These are phyloP conservation scores for Diplodia intermedia DNA, from an alignment of 2,329 filamentous ascomycete genomes.

Conservation along the genomic window DNA sequence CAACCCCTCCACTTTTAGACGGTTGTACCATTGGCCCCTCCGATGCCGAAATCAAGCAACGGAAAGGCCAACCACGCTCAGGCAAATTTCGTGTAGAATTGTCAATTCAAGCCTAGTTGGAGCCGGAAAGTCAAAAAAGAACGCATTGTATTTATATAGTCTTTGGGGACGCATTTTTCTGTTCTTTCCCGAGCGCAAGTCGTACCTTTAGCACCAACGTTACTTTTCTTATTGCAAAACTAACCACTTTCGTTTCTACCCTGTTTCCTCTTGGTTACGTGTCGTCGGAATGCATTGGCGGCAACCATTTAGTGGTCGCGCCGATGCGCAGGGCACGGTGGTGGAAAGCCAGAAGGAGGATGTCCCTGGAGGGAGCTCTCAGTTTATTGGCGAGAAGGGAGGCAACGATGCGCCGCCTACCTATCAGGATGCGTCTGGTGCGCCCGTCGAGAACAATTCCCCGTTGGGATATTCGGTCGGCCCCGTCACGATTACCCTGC, in stretches of 20 bases:
- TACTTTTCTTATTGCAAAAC: neutral
- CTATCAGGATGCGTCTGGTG: constrained; percentile 68
- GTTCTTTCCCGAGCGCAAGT: neutral
- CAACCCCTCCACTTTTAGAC: constrained; percentile 9
- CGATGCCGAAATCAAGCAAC: constrained; percentile 15
- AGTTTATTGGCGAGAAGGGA: constrained; percentile 45
- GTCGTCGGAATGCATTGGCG: constrained; percentile 2
- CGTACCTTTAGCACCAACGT: neutral
- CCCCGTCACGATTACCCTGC: constrained; percentile 62
- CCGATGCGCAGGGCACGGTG: neutral
- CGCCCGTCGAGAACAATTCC: constrained; percentile 65
- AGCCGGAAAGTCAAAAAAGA: neutral
- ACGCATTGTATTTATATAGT: constrained; percentile 4
- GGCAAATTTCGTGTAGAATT: neutral
- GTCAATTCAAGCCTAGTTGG: neutral
- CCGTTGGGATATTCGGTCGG: constrained; percentile 67
- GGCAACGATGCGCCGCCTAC: constrained; percentile 60
- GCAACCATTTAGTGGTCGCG: neutral
- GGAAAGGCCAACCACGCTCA: neutral
- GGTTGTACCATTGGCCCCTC: constrained; percentile 22
- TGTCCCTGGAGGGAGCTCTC: neutral
- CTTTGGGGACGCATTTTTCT: neutral
- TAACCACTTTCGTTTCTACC: neutral
- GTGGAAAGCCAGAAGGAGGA: constrained; percentile 13
- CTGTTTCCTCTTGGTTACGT: neutral